phyloP scores from a whole-genome alignment of 768 basidiomycete genomes.

The Russula griseocarnosa region DNA sequence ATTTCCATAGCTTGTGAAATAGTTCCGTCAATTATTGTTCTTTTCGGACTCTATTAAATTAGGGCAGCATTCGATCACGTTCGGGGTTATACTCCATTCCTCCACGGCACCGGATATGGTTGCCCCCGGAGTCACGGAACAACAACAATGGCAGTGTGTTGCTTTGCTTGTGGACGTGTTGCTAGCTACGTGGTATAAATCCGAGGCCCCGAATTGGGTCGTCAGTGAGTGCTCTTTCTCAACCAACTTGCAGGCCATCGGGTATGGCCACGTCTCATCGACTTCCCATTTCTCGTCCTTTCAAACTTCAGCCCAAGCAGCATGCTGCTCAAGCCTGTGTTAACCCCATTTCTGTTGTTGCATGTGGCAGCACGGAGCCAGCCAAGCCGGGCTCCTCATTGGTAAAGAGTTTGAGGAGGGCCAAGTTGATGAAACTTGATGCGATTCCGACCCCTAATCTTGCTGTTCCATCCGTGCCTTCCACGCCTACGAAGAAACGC shows the following conservation, averaged over 20 bases:
- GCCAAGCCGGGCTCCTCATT: not conserved
- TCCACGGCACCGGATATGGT: slow-evolving; percentile 7
- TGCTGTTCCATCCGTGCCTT: slow-evolving; percentile 15
- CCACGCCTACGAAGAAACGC: slow-evolving; percentile 23
- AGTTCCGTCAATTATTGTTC: not conserved
- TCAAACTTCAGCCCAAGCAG: slow-evolving; percentile 23
- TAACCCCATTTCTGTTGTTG: slow-evolving; percentile 14
- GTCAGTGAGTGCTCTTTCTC: slow-evolving; percentile 9
- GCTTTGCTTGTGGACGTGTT: slow-evolving; percentile 20
- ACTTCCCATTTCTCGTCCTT: slow-evolving; percentile 24
- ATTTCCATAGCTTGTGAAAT: not conserved
- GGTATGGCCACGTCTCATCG: slow-evolving; percentile 13
- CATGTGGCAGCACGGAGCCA: slow-evolving; percentile 1
- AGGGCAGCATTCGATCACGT: slow-evolving; percentile 11
- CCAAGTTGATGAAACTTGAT: slow-evolving; percentile 20
- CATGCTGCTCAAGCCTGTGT: slow-evolving; percentile 20
- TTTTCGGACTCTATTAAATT: slow-evolving; percentile 10
- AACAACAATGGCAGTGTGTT: slow-evolving; percentile 16
- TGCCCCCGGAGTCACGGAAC: slow-evolving; percentile 16
- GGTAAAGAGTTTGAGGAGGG: slow-evolving; percentile 15
- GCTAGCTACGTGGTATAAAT: slow-evolving; percentile 21
- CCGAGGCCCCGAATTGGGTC: not conserved
- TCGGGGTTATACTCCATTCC: slow-evolving; percentile 4
- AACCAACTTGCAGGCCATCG: slow-evolving; percentile 19
- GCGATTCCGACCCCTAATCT: not conserved